Base-by-base conservation (phyloP, 495 filamentous ascomycete genomes). In the Mycothermus thermophilus region DNA sequence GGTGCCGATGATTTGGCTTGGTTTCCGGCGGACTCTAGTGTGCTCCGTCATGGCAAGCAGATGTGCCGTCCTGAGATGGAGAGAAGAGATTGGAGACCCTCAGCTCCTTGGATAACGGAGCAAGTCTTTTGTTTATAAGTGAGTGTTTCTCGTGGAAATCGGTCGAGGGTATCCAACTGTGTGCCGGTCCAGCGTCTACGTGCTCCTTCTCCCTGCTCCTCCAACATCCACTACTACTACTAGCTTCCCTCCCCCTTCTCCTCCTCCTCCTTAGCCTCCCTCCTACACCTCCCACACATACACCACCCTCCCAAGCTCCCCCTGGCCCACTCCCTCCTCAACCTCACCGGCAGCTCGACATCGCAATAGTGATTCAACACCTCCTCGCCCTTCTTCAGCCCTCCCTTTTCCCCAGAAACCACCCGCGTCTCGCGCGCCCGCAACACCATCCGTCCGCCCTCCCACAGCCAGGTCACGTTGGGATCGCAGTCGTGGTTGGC, bases 401-500 rank as follows among this genome's bases (percentile, higher is more conserved):
- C 81, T 0, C 63, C 64, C 36, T 52, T 38, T 30, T 50, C 36
- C 35, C 41, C 50, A 14, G 54, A 44, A 34, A 54, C 51, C 11
- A 63, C 52, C 3, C 60, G 58, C 16, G 46, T 63, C 42, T 64
- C 54, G 19, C 54, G 52, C 28, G 57, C 65, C 55, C 40, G 60
- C 35, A 94, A 79, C 8, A 73, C 73, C 57, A 94, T 92, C 38
- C 74, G 75, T 0, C 83, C 85, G 14, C 79, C 79, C n/a, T n/a
- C n/a, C 80, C 87, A 96, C 47, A 92, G 84, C 90, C 90, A 97
- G 1, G 67, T 63, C 30, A 95, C 83, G 58, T 93, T 94, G 8
- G 90, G 90, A 53, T 92, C 75, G 55, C 90, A 97, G 40, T 79
- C 80, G 56, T 97, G 92, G 41, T 97, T 97, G 10, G 87, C 88